Percentiles rank a stretch among this genome's conserved stretches.
Conservation (phyloP, 495 filamentous ascomycete genomes). For the Thozetella sp. region DNA sequence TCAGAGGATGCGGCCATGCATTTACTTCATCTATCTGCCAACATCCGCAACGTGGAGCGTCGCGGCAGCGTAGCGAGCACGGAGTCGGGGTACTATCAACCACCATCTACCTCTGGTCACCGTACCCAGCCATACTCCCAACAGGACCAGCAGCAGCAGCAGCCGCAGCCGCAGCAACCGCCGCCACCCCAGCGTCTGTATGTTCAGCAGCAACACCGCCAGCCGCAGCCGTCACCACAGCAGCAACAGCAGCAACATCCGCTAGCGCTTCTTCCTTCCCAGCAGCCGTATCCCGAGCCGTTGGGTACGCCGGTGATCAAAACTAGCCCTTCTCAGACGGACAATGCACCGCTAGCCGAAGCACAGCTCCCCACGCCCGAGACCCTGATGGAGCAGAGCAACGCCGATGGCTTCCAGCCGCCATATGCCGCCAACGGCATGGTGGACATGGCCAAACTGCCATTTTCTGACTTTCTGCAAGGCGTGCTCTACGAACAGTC, state of each 20-base stretch:
- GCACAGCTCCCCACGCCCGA: slow-evolving; percentile 27
- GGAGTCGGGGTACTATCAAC: neutral
- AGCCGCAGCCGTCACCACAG: slow-evolving; percentile 8
- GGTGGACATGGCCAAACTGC: slow-evolving; percentile 18
- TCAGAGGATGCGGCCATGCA: slow-evolving; percentile 35
- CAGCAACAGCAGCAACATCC: slow-evolving; percentile 4
- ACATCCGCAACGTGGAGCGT: slow-evolving; percentile 9
- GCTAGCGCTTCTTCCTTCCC: neutral
- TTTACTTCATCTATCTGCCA: slow-evolving; percentile 33
- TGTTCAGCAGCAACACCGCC: neutral
- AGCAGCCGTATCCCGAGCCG: neutral
- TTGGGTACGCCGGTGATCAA: neutral
- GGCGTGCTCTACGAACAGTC: slow-evolving; percentile 34
- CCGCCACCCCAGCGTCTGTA: too few species aligned
- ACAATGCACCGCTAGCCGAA: slow-evolving; percentile 16
- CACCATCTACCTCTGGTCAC: neutral
- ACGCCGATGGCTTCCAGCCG: slow-evolving; percentile 11
- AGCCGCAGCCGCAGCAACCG: neutral
- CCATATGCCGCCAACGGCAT: slow-evolving; percentile 14
- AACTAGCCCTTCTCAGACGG: neutral
- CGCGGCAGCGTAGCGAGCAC: neutral
- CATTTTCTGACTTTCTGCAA: slow-evolving; percentile 35
- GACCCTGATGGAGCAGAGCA: slow-evolving; percentile 20
- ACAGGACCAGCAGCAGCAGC: slow-evolving; percentile 1
- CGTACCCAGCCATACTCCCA: slow-evolving; percentile 1